Percentiles rank a stretch among this genome's conserved stretches.
Conservation (phyloP, 345 rosid genomes). For the Viola odorata region DNA sequence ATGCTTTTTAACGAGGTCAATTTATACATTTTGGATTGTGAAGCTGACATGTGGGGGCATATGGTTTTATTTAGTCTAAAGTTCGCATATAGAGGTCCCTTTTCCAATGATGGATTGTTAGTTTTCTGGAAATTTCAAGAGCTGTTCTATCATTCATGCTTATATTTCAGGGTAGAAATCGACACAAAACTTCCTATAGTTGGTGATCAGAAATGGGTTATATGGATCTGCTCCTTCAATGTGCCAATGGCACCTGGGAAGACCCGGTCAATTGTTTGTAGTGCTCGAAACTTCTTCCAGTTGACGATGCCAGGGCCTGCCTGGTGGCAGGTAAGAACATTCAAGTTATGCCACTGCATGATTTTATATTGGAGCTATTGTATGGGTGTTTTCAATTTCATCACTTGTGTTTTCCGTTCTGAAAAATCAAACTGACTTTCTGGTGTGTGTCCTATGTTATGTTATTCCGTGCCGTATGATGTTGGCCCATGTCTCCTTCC, state of each 20-base stretch:
- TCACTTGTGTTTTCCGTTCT: not conserved
- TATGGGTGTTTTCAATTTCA: not conserved
- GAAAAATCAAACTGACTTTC: too few species aligned
- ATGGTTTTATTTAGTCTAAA: too few species aligned
- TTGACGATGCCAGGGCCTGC: slow-evolving; percentile 85
- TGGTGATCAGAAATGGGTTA: slow-evolving; percentile 82
- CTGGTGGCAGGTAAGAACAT: slow-evolving; percentile 85
- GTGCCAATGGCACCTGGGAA: slow-evolving; percentile 98
- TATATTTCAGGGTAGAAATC: slow-evolving; percentile 63
- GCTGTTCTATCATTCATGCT: not conserved
- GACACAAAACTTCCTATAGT: slow-evolving; percentile 76
- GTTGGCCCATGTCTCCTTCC: too few species aligned
- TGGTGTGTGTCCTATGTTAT: too few species aligned
- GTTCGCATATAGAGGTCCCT: too few species aligned
- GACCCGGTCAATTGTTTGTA: slow-evolving; percentile 92
- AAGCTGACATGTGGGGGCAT: too few species aligned
- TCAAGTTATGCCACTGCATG: slow-evolving; percentile 4
- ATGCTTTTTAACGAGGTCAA: too few species aligned
- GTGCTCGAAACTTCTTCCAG: slow-evolving; percentile 95
- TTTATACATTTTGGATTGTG: not conserved
- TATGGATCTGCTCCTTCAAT: slow-evolving; percentile 97
- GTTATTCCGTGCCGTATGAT: too few species aligned
- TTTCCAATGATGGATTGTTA: not conserved
- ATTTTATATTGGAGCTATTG: not conserved
- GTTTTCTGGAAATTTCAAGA: not conserved